These are phyloP conservation scores for Friedmanniomyces simplex DNA, from an alignment of 495 filamentous ascomycete species.

Conservation along the genomic window DNA sequence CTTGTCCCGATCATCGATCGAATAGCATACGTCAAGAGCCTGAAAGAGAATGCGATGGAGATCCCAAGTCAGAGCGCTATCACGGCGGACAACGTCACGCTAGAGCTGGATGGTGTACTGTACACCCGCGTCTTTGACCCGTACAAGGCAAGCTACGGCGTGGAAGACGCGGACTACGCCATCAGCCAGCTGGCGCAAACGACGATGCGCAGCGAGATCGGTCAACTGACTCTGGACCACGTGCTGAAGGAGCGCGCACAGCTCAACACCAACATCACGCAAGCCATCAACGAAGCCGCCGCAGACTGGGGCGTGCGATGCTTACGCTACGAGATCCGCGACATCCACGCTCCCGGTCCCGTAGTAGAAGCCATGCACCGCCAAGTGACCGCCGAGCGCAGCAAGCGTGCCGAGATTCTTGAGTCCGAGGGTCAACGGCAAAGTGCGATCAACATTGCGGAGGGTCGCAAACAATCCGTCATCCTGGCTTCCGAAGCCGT, in stretches of 20 bases:
- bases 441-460: conserved; percentile 95
- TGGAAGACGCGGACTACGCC: conserved; percentile 97
- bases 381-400: conserved; percentile 91
- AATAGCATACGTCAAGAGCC: conserved; percentile 92
- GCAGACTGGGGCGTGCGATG: conserved; percentile 94
- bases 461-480: conserved; percentile 89
- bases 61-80: conserved; percentile 95
- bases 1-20: conserved; percentile 86
- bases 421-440: conserved; percentile 94
- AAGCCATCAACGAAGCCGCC: conserved; percentile 95
- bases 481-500: conserved; percentile 94
- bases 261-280: conserved; percentile 93
- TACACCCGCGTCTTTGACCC: conserved; percentile 95
- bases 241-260: conserved; percentile 92
- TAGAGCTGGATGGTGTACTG: conserved; percentile 89
- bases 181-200: conserved; percentile 97
- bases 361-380: conserved; percentile 97
- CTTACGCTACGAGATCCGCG: conserved; percentile 92
- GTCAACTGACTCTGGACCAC: conserved; percentile 90
- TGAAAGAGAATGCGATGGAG: conserved; percentile 93
- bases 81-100: conserved; percentile 93
- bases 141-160: conserved; percentile 95
- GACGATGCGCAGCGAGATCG: conserved; percentile 97
- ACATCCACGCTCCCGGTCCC: conserved; percentile 89
- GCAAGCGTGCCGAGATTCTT: conserved; percentile 92